phyloP scores from a whole-genome alignment of 1,284 basidiomycete species.

The Grifola frondosa region DNA sequence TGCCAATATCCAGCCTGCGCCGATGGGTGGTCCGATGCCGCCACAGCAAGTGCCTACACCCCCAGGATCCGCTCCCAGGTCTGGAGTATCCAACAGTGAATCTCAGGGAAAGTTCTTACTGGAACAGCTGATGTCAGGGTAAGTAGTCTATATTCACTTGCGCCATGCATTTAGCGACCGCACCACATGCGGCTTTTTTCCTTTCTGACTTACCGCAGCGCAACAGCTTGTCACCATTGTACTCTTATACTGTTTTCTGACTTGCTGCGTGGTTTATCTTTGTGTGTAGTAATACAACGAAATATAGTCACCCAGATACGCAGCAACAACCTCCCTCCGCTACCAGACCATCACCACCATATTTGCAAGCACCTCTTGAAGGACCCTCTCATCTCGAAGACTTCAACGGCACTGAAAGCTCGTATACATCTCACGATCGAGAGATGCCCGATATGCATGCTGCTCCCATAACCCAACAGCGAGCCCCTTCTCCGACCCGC shows the following conservation, averaged over 20 bases:
- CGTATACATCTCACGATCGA: constrained; percentile 44
- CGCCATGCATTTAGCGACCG: not conserved
- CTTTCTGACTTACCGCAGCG: not conserved
- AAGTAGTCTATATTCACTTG: constrained; percentile 31
- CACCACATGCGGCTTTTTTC: not conserved
- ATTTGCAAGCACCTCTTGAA: constrained; percentile 31
- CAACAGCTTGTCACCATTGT: not conserved
- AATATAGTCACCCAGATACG: constrained; percentile 56
- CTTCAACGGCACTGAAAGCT: constrained; percentile 40
- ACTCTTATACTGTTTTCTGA: constrained; percentile 5
- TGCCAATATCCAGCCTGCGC: constrained; percentile 35
- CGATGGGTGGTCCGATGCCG: constrained; percentile 30
- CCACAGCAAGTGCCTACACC: constrained; percentile 67
- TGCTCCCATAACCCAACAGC: constrained; percentile 35
- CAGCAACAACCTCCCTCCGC: constrained; percentile 39
- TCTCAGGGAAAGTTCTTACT: constrained; percentile 70
- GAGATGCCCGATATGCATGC: constrained; percentile 20
- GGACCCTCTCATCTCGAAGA: constrained; percentile 28
- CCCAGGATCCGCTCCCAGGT: constrained; percentile 60
- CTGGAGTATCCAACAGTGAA: constrained; percentile 51
- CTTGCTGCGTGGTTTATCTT: constrained; percentile 2
- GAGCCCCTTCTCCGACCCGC: constrained; percentile 63
- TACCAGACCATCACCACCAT: constrained; percentile 49
- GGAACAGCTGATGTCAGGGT: constrained; percentile 80
- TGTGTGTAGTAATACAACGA: constrained; percentile 44